These are phyloP conservation scores for Sporisorium graminicola DNA, from an alignment of 1,284 basidiomycete genomes.

Conservation along the genomic window DNA sequence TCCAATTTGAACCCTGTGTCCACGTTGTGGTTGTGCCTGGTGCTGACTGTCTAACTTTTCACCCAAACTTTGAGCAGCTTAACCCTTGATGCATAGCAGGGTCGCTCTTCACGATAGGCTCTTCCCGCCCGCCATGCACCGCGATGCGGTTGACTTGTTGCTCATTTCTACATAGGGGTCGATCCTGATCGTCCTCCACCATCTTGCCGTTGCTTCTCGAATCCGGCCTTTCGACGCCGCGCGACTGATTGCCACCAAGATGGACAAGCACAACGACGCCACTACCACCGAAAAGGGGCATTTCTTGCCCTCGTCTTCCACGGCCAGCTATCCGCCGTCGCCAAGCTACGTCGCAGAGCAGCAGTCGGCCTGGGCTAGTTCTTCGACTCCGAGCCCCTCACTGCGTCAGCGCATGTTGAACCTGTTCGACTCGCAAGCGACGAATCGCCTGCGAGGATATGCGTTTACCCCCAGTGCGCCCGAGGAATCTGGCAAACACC, in stretches of 20 bases:
- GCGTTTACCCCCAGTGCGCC: not conserved
- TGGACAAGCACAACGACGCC: not conserved
- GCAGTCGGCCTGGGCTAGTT: conserved; percentile 16
- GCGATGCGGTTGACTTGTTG: too few relatives aligned
- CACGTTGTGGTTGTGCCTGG: too few relatives aligned
- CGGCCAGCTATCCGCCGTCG: conserved; percentile 26
- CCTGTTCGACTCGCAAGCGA: conserved; percentile 2
- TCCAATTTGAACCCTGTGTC: too few relatives aligned
- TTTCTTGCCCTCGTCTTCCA: not conserved
- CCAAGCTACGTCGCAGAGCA: conserved; percentile 12
- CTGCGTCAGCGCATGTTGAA: conserved; percentile 16
- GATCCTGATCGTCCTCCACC: not conserved
- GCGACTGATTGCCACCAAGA: not conserved
- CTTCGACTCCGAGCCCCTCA: not conserved
- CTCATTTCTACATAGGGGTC: not conserved
- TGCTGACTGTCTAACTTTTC: too few relatives aligned
- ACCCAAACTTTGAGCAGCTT: too few relatives aligned
- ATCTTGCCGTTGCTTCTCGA: not conserved
- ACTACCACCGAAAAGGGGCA: not conserved
- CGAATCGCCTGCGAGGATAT: conserved; percentile 9
- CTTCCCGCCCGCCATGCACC: too few relatives aligned
- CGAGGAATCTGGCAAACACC: not conserved
- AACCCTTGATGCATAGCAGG: too few relatives aligned
- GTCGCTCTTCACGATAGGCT: too few relatives aligned
- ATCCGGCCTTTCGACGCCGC: not conserved